phyloP scores from a whole-genome alignment of 2,329 filamentous ascomycete genomes.

The Aspergillus fischeri region DNA sequence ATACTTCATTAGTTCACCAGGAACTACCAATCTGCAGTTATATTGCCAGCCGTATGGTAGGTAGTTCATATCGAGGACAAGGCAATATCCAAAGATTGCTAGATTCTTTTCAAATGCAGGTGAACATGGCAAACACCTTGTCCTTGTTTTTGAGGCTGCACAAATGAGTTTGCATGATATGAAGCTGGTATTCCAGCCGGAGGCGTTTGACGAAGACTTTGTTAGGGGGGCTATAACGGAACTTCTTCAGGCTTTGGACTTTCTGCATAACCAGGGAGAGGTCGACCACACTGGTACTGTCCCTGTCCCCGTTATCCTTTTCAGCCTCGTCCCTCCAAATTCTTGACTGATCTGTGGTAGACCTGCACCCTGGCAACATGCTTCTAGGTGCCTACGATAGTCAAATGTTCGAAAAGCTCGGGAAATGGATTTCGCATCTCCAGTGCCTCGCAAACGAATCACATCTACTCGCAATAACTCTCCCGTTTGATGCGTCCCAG shows the following conservation, averaged over 20 bases:
- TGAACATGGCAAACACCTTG: conserved; percentile 21
- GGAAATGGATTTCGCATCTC: conserved; percentile 23
- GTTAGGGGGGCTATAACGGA: conserved; percentile 20
- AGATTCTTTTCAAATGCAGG: conserved; percentile 30
- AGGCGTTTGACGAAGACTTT: conserved; percentile 18
- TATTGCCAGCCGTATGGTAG: conserved; percentile 13
- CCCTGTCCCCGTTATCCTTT: background rate
- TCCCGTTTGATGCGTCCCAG: conserved; percentile 22
- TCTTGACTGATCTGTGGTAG: conserved; percentile 14
- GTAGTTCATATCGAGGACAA: conserved; percentile 20
- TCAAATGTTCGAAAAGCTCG: conserved; percentile 21
- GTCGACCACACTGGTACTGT: conserved; percentile 27
- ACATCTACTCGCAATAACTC: conserved; percentile 29
- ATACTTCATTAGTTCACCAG: conserved; percentile 19
- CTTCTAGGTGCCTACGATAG: conserved; percentile 27
- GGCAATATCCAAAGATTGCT: conserved; percentile 26
- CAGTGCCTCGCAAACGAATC: conserved; percentile 36
- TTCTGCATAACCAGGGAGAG: conserved; percentile 25
- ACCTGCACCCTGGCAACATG: conserved; percentile 33
- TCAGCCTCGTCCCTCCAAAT: background rate
- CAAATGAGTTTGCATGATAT: conserved; percentile 24
- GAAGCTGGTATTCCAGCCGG: conserved; percentile 12
- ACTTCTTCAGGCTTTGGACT: conserved; percentile 27
- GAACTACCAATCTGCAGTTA: conserved; percentile 27
- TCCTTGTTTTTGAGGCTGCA: conserved; percentile 28